Percentiles rank a stretch among this genome's conserved stretches.
Evolutionary conservation across 2,329 filamentous ascomycete species (phyloP).

Genomic region (Penicillium occitanis): DNA sequence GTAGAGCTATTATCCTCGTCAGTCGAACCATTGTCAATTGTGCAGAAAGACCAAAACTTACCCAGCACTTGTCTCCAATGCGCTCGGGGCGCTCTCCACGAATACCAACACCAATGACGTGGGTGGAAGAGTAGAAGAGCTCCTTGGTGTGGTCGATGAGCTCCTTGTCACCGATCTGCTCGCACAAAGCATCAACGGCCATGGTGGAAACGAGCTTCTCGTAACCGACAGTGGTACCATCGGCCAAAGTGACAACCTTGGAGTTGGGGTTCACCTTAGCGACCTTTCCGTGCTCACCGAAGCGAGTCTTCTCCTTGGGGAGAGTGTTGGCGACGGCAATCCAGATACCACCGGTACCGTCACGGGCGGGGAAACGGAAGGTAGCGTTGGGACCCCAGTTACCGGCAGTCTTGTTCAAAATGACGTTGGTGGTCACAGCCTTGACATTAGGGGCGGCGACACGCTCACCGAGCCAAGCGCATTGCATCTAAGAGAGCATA

Average conservation of each 20-base stretch:
- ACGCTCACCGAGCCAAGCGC: conserved; percentile 96
- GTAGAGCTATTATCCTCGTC: conserved; percentile 65
- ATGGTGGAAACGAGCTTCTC: conserved; percentile 94
- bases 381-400: conserved; percentile 98
- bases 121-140: conserved; percentile 94
- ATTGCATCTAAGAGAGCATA: conserved; percentile 79
- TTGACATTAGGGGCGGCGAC: conserved; percentile 96
- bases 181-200: conserved; percentile 84
- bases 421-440: conserved; percentile 87
- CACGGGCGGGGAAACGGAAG: conserved; percentile 94
- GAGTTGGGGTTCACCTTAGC: conserved; percentile 80
- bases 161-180: conserved; percentile 84
- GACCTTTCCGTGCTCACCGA: conserved; percentile 81
- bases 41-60: conserved; percentile 43
- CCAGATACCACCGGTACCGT: conserved; percentile 98
- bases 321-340: conserved; percentile 92
- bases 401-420: conserved; percentile 91
- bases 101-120: conserved; percentile 94
- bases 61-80: conserved; percentile 99
- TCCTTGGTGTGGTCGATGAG: conserved; percentile 80
- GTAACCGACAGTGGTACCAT: conserved; percentile 88
- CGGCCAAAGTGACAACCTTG: conserved; percentile 77
- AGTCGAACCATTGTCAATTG: neutral
- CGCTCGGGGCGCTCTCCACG: conserved; percentile 87
- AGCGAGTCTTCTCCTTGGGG: conserved; percentile 86